Conservation (phyloP, 2,329 filamentous ascomycete genomes). For the Arthrobotrys musiformis region DNA sequence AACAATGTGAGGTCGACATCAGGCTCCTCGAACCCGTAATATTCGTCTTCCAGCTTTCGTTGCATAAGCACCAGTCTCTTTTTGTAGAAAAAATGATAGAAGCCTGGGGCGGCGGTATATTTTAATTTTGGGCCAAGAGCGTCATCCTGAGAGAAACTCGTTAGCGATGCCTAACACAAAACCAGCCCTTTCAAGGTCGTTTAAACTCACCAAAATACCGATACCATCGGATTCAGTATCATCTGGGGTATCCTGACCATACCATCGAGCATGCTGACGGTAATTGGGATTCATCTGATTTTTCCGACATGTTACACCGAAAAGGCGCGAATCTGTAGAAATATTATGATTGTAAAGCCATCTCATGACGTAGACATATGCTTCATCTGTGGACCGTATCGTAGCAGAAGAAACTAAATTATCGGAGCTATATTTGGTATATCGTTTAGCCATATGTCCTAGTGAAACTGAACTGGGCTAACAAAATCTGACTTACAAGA, state of each 20-base stretch:
- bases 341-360: slow-evolving; percentile 58
- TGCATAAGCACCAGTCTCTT: slow-evolving; percentile 55
- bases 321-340: slow-evolving; percentile 59
- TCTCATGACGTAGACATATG: slow-evolving; percentile 59
- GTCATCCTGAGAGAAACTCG: slow-evolving; percentile 13
- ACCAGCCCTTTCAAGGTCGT: background rate
- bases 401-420: slow-evolving; percentile 59
- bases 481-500: slow-evolving; percentile 31
- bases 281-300: slow-evolving; percentile 52
- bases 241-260: slow-evolving; percentile 21
- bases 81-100: slow-evolving; percentile 56
- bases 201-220: slow-evolving; percentile 8
- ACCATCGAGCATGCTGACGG: slow-evolving; percentile 35
- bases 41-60: slow-evolving; percentile 48
- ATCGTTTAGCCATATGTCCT: background rate
- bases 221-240: slow-evolving; percentile 9
- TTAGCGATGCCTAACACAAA: background rate
- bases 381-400: slow-evolving; percentile 59
- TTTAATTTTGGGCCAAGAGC: slow-evolving; percentile 56
- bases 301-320: slow-evolving; percentile 58
- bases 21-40: slow-evolving; percentile 36
- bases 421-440: slow-evolving; percentile 52
- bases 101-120: slow-evolving; percentile 55
- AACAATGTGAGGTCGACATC: slow-evolving; percentile 53
- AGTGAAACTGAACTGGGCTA: background rate